Evolutionary conservation across 495 filamentous ascomycete species (phyloP), one percentile per base, ranked within the genome.

Genomic region (Neurospora hispaniola): DNA sequence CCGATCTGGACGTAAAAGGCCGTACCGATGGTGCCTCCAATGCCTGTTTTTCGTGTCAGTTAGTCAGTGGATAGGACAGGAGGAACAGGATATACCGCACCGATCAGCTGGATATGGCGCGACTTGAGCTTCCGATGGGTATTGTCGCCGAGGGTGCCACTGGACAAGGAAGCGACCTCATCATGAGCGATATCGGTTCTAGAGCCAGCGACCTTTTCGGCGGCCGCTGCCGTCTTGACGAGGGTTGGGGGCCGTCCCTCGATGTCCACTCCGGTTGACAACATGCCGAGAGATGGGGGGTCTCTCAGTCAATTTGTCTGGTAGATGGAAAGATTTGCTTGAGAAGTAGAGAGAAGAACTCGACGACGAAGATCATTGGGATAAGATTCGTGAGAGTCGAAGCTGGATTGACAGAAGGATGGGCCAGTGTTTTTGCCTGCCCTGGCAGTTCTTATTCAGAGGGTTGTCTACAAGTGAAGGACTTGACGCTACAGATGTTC

Each of bases 1-100:
- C 92, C 93, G 71, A 96, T 94, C 74, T 90, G 66, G n/a, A 82
- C 79, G 46, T 75, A 81, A 1, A 81, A 71, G 0, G 77, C 79
- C 4, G 80, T 82, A 0, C 80, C 80, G 42, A 82, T 82, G 38
- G 80, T 81, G 0, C 91, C 91, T 69, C 91, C 91, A 73, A 93
- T 92, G 59, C 79, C 79, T 80, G 12, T 27, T 8, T 35, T 86
- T 78, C 71, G 69, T 20, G 14, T 14, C 12, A 27, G 8, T 14
- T 18, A 27, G 8, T 35, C 27, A 41, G 40, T 41, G 9, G 71
- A 68, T 68, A 35, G 20, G 2, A 69, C 12, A 20, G 16, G 2
- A 41, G 18, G 8, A 31, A 35, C 27, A 35, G 11, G 39, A 35
- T 59, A 59, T 73, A 79, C 69, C 77, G 82, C 10, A 74, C 84